Evolutionary conservation across 495 filamentous ascomycete species (phyloP), one percentile per base, ranked within the genome.

Genomic region (Arthonia radiata): DNA sequence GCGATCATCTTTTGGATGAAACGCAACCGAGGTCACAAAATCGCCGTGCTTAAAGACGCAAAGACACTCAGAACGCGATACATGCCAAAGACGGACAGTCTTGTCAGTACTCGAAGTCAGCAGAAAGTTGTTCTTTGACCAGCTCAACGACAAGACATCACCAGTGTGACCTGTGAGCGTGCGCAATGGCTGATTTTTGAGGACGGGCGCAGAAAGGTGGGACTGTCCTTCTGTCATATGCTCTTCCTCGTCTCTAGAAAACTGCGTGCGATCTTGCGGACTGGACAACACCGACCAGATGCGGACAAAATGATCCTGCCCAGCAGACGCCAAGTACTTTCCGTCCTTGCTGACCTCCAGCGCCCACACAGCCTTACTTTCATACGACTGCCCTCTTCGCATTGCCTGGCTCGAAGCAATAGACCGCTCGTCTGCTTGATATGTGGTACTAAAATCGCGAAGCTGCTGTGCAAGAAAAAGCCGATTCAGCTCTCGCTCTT

Each of bases 121-220:
- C 27, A 99, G 54, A 37, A 99, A 99, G 37, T 90, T 92, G 41
- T 99, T 99, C 61, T 97, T 99, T 53, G 80, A 91, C 83, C 86
- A 99, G 46, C 77, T 91, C 18, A 99, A 40, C 40, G 90, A 83
- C 36, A 99, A 50, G 4, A 99, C 66, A 41, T 82, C 81, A 4
- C 71, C 72, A 0, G 67, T 76, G 41, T 99, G 86, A 0, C 81
- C 82, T 29, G 65, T 52, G 40, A 86, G 92, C 39, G 86, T 71
- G 27, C 68, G 62, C 4, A 74, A 39, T 1, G 81, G 76, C 40
- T 71, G 71, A 11, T 60, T 54, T 38, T 67, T 64, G 46, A 99
- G 93, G n/a, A 94, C 80, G 4, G 81, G 86, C 18, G 86, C 86
- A 39, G 72, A 82, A 34, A 94, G 52, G 32, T 64, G 63, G 8